Evolutionary conservation across 108 stramenopile species (phyloP).

Genomic region (Pseudonitzschia multistriata): DNA sequence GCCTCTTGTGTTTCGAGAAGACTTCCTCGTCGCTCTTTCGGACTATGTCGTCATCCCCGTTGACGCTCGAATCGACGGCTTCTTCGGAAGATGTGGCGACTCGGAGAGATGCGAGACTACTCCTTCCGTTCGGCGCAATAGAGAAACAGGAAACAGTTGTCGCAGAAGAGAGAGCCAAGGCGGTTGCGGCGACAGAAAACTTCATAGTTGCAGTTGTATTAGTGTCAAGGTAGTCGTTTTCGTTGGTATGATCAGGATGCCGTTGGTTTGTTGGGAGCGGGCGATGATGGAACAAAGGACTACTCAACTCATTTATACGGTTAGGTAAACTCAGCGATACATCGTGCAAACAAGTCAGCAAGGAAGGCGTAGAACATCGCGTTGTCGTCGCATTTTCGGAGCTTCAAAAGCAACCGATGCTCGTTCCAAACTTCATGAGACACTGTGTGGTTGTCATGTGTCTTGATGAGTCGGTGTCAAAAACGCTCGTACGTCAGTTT

Average conservation of each 20-base stretch:
- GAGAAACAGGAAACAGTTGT: slow-evolving; percentile 7
- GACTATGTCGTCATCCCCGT: background rate
- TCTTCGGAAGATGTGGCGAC: slow-evolving; percentile 9
- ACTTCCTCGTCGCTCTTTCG: slow-evolving; percentile 7
- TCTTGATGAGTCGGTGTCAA: background rate
- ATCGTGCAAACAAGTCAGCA: background rate
- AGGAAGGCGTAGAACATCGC: background rate
- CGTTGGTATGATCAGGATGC: too few relatives aligned
- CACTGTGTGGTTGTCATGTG: slow-evolving; percentile 8
- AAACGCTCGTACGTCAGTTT: slow-evolving; percentile 1
- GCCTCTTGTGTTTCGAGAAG: slow-evolving; percentile 13
- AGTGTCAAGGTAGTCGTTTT: too few relatives aligned
- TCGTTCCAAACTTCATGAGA: background rate
- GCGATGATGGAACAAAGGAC: background rate
- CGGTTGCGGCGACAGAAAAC: slow-evolving; percentile 49
- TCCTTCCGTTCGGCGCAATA: background rate
- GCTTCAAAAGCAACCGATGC: background rate
- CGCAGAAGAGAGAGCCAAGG: slow-evolving; percentile 34
- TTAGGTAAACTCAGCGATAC: background rate
- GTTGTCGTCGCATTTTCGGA: slow-evolving; percentile 1
- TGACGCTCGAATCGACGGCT: background rate
- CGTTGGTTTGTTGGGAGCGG: too few relatives aligned
- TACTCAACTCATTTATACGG: too few relatives aligned
- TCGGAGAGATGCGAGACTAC: slow-evolving; percentile 4
- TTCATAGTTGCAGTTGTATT: slow-evolving; percentile 60